Evolutionary conservation across 208 protist genomes (phyloP).

Genomic region (Leptomonas pyrrhocoris): DNA sequence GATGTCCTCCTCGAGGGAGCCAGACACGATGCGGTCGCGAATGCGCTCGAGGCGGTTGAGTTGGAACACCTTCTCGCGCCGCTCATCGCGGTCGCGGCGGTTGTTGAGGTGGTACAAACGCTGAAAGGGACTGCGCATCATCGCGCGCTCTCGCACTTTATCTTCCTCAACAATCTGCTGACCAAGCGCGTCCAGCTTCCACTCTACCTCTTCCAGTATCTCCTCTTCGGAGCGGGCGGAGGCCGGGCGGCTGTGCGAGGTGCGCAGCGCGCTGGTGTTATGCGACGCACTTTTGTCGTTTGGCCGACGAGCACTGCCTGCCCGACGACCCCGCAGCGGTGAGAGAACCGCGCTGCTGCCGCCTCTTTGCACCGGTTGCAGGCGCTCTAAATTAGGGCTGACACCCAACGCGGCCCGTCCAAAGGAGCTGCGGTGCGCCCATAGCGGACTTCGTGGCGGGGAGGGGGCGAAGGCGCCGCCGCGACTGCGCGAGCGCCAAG

Average conservation of each 20-base stretch:
- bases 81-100: slow-evolving; percentile 70
- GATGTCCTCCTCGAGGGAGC: slow-evolving; percentile 48
- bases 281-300: background rate
- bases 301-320: background rate
- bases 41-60: slow-evolving; percentile 58
- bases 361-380: background rate
- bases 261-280: background rate
- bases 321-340: slow-evolving; percentile 4
- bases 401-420: slow-evolving; percentile 1
- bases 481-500: slow-evolving; percentile 9
- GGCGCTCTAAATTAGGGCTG: background rate
- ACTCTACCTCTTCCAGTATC: slow-evolving; percentile 52
- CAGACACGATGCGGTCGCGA: slow-evolving; percentile 52
- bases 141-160: slow-evolving; percentile 35
- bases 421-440: slow-evolving; percentile 19
- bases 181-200: slow-evolving; percentile 43
- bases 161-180: slow-evolving; percentile 47
- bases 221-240: slow-evolving; percentile 35
- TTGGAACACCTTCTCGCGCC: slow-evolving; percentile 48
- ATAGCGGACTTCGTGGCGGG: slow-evolving; percentile 20
- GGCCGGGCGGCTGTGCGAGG: slow-evolving; percentile 1
- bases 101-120: slow-evolving; percentile 89
- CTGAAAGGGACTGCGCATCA: slow-evolving; percentile 59
- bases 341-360: background rate
- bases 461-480: background rate